phyloP scores from a whole-genome alignment of 495 filamentous ascomycete genomes.

The Amniculicola lignicola region DNA sequence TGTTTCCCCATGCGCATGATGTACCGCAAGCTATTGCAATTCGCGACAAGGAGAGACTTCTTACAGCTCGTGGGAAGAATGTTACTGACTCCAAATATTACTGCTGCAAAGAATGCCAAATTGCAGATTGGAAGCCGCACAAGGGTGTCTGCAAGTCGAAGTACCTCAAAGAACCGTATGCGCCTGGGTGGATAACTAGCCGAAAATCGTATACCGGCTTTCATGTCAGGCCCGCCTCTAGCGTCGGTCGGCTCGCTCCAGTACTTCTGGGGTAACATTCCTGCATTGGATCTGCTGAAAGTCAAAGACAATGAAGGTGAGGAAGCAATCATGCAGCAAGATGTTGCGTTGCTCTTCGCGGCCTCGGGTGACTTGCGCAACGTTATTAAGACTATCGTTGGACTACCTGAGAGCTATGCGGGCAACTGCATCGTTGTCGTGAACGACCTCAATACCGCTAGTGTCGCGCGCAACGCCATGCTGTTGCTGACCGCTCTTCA shows the following conservation, averaged over 20 bases:
- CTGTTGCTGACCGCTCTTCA: constrained; percentile 43
- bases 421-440: constrained; percentile 35
- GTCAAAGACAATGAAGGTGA: constrained; percentile 46
- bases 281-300: constrained; percentile 46
- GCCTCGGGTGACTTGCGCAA: constrained; percentile 50
- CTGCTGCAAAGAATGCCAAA: not conserved
- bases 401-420: constrained; percentile 36
- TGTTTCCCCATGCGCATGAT: not conserved
- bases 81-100: not conserved
- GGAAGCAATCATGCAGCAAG: constrained; percentile 24
- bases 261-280: constrained; percentile 45
- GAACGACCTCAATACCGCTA: constrained; percentile 46
- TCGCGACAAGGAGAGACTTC: not conserved
- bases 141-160: not conserved
- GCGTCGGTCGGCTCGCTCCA: constrained; percentile 28
- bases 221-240: not conserved
- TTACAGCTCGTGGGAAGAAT: not conserved
- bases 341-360: constrained; percentile 45
- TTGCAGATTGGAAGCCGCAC: not conserved
- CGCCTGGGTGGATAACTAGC: not conserved
- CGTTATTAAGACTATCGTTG: constrained; percentile 42
- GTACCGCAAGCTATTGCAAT: not conserved
- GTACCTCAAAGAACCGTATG: not conserved
- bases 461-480: constrained; percentile 48
- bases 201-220: not conserved